Base-by-base conservation (phyloP, 1,284 basidiomycete species). In the Kalmanozyma brasiliensis region DNA sequence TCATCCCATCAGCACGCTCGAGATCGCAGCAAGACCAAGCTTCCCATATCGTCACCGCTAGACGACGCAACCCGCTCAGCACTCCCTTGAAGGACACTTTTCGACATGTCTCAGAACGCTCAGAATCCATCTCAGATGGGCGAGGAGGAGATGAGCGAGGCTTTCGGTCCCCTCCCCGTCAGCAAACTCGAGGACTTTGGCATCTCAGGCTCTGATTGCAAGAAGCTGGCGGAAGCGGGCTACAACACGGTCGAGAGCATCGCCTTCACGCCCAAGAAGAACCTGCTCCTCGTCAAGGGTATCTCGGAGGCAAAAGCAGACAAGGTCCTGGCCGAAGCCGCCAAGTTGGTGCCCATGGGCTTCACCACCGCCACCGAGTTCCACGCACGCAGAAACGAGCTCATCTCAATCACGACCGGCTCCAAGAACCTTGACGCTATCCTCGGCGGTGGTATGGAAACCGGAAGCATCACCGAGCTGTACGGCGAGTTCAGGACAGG, bases 401-500 rank as follows among this genome's bases (percentile, higher is more conserved):
- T 98, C 40, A 93, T 99, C 16, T 92, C 93, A 82, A 96, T 99
- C 73, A 95, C 94, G 1, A 98, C 96, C 0, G 96, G 96, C 8
- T 94, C 93, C 1, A 94, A 94, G 77, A 94, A 97, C 68, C 86
- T 99, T 24, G 95, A 99, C 84, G 93, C 93, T 1, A 88, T 98
- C 22, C 86, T 99, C 2, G 96, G 96, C 74, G 96, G 94, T 53
- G 96, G 96, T 8, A 93, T 99, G 76, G 96, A 99, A 85, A 99
- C 96, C 11, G 96, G 96, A 35, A 91, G 94, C 1, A 97, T 99
- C 82, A 99, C 96, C 0, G 96, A 99, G 83, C 85, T 99, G 22
- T 98, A 97, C 84, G 96, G 96, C 74, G 96, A 99, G 84, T 99
- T 98, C 84, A 87, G 96, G 74, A 98, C 96, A 9, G 96, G 96